Conservation (phyloP, 306 rosid species). For the Lablab purpureus region DNA sequence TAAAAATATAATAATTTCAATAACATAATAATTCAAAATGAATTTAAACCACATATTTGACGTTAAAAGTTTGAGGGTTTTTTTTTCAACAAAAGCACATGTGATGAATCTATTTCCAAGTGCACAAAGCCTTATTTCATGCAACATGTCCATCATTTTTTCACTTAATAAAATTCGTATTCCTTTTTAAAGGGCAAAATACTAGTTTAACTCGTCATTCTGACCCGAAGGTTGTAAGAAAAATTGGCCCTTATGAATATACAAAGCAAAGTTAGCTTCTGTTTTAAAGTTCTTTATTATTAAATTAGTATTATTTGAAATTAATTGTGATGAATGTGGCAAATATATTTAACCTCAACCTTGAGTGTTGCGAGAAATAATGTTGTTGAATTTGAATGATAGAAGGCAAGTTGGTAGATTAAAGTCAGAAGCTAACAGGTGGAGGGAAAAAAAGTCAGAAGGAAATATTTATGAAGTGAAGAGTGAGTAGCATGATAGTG, state of each 20-base stretch:
- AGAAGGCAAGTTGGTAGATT: constrained; percentile 20
- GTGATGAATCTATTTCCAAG: neutral
- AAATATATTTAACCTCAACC: too few species aligned
- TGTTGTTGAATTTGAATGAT: neutral
- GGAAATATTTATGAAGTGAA: constrained; percentile 1
- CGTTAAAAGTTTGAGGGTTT: neutral
- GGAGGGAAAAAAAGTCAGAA: constrained; percentile 27
- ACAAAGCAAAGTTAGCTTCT: neutral
- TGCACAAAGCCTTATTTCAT: neutral
- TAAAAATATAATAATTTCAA: neutral
- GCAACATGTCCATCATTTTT: neutral
- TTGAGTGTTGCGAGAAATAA: neutral
- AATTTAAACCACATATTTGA: neutral
- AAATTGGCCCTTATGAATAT: neutral
- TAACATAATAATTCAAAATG: neutral
- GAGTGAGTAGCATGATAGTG: constrained; percentile 42
- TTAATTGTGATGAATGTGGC: too few species aligned
- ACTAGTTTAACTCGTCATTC: neutral
- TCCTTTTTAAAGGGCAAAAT: neutral
- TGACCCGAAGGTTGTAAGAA: neutral
- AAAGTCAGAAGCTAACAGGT: constrained; percentile 36
- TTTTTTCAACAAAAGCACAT: constrained; percentile 1
- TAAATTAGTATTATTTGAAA: too few species aligned
- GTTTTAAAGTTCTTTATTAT: neutral
- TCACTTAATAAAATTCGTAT: neutral